These are phyloP conservation scores for Fraxinus baroniana DNA, from an alignment of 305 asterid genomes.

Conservation along the genomic window DNA sequence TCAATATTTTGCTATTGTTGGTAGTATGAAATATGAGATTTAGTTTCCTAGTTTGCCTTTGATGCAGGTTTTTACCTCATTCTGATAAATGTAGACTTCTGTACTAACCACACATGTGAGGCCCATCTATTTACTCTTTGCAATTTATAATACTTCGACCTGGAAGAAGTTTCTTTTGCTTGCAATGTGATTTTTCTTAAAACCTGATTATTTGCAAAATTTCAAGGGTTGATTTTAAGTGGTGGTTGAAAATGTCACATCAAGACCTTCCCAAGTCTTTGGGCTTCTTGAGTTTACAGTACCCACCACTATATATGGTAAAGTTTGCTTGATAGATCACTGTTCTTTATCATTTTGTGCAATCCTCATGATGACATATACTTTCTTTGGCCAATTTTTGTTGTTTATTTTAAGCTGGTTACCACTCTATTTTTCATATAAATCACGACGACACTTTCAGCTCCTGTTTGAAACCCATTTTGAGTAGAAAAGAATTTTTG, in stretches of 20 bases:
- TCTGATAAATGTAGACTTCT: not conserved
- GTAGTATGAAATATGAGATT: not conserved
- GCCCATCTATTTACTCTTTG: not conserved
- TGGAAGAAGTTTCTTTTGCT: not conserved
- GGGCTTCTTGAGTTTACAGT: not conserved
- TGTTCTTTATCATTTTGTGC: not conserved
- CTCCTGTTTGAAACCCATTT: no score
- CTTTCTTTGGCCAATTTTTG: not conserved
- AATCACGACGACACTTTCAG: not conserved
- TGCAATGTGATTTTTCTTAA: not conserved
- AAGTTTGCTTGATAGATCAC: not conserved
- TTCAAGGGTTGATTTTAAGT: not conserved
- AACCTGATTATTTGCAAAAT: not conserved
- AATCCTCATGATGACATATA: not conserved
- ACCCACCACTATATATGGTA: not conserved
- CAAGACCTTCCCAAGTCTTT: not conserved
- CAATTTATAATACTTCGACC: not conserved
- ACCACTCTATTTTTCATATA: not conserved
- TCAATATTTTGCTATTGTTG: not conserved
- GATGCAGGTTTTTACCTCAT: not conserved
- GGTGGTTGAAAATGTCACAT: not conserved
- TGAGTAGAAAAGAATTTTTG: no score
- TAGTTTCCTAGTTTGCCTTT: not conserved
- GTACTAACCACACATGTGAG: not conserved
- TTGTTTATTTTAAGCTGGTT: constrained; percentile 1